These are phyloP conservation scores for Suhomyces terraborum DNA, from an alignment of 1,139 yeast genomes.

Conservation along the genomic window DNA sequence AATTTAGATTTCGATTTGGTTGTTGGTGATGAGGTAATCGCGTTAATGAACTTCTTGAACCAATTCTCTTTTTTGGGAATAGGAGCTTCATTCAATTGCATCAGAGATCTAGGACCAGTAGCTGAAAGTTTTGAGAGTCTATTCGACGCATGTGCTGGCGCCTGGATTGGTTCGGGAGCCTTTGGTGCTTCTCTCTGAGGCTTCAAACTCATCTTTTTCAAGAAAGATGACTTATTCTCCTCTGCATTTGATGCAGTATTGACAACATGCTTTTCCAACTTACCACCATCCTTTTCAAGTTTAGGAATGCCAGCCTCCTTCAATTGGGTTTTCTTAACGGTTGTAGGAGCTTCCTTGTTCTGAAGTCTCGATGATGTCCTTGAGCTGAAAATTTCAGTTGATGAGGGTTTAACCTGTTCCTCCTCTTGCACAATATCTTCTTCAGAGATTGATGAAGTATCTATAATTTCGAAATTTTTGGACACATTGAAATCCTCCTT, in stretches of 20 bases:
- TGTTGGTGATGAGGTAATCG: constrained; percentile 17
- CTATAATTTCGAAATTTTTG: constrained; percentile 19
- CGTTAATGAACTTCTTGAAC: constrained; percentile 42
- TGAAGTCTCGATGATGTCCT: constrained; percentile 16
- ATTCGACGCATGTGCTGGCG: constrained; percentile 15
- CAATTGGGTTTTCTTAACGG: too few species aligned
- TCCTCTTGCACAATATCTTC: constrained; percentile 10
- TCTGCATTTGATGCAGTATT: not conserved
- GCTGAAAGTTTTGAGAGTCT: constrained; percentile 30
- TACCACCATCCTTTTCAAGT: not conserved
- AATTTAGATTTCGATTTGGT: constrained; percentile 10
- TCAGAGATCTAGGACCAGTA: constrained; percentile 17
- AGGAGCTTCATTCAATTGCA: constrained; percentile 12
- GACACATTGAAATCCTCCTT: constrained; percentile 12
- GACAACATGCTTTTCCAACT: not conserved
- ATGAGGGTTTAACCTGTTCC: constrained; percentile 18
- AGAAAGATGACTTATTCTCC: constrained; percentile 19
- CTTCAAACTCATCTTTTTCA: constrained; percentile 37
- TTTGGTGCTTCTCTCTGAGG: constrained; percentile 52
- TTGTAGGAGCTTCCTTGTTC: constrained; percentile 2
- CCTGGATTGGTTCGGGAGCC: constrained; percentile 30
- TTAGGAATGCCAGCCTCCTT: too few species aligned
- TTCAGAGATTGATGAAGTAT: constrained; percentile 17
- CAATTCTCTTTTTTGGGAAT: constrained; percentile 27
- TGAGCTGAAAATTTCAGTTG: constrained; percentile 35